phyloP scores from a whole-genome alignment of 1,139 yeast genomes.

The Saccharomyces hybrid region DNA sequence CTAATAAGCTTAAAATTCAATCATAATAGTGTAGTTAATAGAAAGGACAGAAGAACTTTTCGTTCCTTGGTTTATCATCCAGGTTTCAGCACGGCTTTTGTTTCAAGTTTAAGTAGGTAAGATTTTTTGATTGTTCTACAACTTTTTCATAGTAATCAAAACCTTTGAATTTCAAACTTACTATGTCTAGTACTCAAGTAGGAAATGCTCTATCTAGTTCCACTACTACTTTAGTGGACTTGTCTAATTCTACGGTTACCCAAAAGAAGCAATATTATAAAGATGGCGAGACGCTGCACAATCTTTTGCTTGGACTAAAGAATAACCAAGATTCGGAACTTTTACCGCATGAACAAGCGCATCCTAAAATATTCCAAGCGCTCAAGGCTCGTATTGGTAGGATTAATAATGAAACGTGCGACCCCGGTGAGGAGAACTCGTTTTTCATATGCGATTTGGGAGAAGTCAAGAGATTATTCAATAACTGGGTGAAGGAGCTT shows the following conservation, averaged over 20 bases:
- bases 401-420: constrained; percentile 56
- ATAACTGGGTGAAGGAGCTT: constrained; percentile 53
- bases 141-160: neutral
- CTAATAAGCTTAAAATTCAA: neutral
- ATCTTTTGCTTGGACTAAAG: constrained; percentile 6
- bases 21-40: neutral
- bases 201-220: constrained; percentile 8
- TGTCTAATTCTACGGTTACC: constrained; percentile 2
- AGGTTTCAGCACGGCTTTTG: neutral
- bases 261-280: constrained; percentile 1
- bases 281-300: constrained; percentile 2
- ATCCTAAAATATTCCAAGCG: constrained; percentile 36
- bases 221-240: constrained; percentile 15
- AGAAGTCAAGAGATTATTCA: constrained; percentile 52
- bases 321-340: constrained; percentile 8
- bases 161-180: neutral
- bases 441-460: constrained; percentile 86
- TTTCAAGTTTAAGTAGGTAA: neutral
- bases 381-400: constrained; percentile 38
- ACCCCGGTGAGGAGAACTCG: constrained; percentile 75
- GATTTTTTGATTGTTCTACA: neutral
- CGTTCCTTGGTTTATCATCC: neutral
- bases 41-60: neutral
- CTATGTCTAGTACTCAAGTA: constrained; percentile 1
- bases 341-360: constrained; percentile 26